Conservation (phyloP, 164 flowering plant species). For the Dillenia turbinata region DNA sequence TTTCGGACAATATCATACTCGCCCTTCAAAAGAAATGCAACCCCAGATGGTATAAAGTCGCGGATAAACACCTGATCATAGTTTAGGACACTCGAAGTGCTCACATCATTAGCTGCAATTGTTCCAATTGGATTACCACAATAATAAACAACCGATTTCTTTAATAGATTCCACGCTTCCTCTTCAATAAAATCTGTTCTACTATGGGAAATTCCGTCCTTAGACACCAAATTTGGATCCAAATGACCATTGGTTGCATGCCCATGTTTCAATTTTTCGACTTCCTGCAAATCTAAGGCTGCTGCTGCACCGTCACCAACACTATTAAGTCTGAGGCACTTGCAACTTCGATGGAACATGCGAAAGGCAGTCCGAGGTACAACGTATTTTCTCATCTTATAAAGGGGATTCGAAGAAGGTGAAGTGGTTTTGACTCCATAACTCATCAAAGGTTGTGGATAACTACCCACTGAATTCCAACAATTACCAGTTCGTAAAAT, state of each 20-base stretch:
- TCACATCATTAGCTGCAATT: conserved; percentile 72
- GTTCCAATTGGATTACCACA: conserved; percentile 77
- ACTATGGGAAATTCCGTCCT: conserved; percentile 6
- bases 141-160: conserved; percentile 54
- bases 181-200: conserved; percentile 43
- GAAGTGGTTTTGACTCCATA: too few relatives aligned
- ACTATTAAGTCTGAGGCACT: too few relatives aligned
- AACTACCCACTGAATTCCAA: too few relatives aligned
- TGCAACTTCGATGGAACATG: too few relatives aligned
- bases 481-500: too few relatives aligned
- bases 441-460: too few relatives aligned
- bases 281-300: conserved; percentile 17
- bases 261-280: conserved; percentile 18
- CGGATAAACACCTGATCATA: conserved; percentile 85
- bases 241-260: conserved; percentile 19
- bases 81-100: conserved; percentile 36
- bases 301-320: conserved; percentile 17
- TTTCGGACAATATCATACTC: conserved; percentile 81
- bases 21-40: conserved; percentile 79
- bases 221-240: conserved; percentile 14
- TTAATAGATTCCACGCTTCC: conserved; percentile 71
- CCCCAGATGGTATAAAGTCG: conserved; percentile 77
- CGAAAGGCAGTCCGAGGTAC: too few relatives aligned
- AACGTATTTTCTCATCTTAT: too few relatives aligned
- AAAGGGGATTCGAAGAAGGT: too few relatives aligned